A percentile compares a stretch with the other conserved stretches of the same genome.
These are phyloP conservation scores for Camellia sinensis DNA, from an alignment of 148 eudicot genomes.

Conservation along the genomic window DNA sequence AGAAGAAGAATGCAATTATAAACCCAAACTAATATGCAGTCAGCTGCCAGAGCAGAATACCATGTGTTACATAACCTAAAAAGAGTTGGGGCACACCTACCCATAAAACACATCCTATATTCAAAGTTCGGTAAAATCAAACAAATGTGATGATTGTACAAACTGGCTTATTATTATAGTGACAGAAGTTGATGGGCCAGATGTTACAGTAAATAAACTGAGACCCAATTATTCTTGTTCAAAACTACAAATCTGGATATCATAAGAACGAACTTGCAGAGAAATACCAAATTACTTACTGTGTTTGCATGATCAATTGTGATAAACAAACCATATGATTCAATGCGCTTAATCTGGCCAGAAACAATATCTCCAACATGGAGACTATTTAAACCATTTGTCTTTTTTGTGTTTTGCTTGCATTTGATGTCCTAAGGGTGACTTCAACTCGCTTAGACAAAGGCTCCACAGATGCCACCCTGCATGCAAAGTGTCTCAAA, in stretches of 20 bases:
- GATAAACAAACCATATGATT: slow-evolving; percentile 78
- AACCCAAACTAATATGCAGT: not conserved
- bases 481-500: slow-evolving; percentile 23
- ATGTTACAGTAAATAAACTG: not conserved
- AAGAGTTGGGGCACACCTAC: not conserved
- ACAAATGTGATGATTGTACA: not conserved
- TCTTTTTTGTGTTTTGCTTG: slow-evolving; percentile 33
- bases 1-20: slow-evolving; percentile 15
- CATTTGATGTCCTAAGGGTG: slow-evolving; percentile 56
- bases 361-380: slow-evolving; percentile 60
- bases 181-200: not conserved
- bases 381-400: slow-evolving; percentile 37
- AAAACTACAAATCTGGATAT: not conserved
- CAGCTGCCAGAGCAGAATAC: not conserved
- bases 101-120: not conserved
- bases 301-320: slow-evolving; percentile 58
- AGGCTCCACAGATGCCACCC: slow-evolving; percentile 83
- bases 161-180: not conserved
- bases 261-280: not conserved
- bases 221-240: not conserved
- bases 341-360: slow-evolving; percentile 79
- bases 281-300: slow-evolving; percentile 33
- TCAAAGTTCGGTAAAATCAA: not conserved
- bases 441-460: slow-evolving; percentile 86
- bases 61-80: not conserved